Base-by-base conservation (phyloP, 345 rosid species). In the Lumnitzera littorea region DNA sequence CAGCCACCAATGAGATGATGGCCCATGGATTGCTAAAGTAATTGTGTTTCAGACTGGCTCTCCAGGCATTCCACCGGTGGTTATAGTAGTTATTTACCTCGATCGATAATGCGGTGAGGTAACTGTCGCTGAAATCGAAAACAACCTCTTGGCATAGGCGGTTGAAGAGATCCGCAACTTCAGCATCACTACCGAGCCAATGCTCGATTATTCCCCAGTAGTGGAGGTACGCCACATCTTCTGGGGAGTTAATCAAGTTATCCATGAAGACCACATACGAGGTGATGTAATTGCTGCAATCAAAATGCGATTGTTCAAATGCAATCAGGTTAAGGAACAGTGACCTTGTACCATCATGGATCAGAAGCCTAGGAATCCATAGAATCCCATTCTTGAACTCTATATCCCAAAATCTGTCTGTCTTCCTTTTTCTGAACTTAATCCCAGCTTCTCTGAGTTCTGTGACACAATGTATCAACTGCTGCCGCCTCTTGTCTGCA, bases 1-100 rank as follows among this genome's bases (percentile, higher is more conserved):
- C 96, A 41, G 94, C 96, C 64, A 65, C 56, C 0, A 92, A 58
- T 24, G 96, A 92, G 60, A 92, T 67, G 67, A 85, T 72, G 6
- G 96, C 89, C 98, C 97, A 87, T 0, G 94, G 96, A 67, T 75
- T 89, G 70, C 78, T 77, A 73, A 89, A 85, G 67, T 94, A 87
- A 52, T 80, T 90, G 53, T 94, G 96, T 72, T 74, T 84, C 64
- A 94, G 76, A 20, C 76, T 80, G 4, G 95, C 95, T 2, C 80
- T 78, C 99, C 95, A 88, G 51, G 91, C 75, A 59, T 94, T 89
- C 96, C 99, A 94, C 74, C 72, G 73, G 53, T 82, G 88, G 56
- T 87, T 78, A 61, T 86, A 88, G 29, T 86, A 81, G 7, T 67
- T 72, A 63, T 87, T 86, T 23, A 89, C 79, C 29, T 94, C 85